phyloP scores from a whole-genome alignment of 2,329 filamentous ascomycete species.

The Lasiodiplodia gonubiensis region DNA sequence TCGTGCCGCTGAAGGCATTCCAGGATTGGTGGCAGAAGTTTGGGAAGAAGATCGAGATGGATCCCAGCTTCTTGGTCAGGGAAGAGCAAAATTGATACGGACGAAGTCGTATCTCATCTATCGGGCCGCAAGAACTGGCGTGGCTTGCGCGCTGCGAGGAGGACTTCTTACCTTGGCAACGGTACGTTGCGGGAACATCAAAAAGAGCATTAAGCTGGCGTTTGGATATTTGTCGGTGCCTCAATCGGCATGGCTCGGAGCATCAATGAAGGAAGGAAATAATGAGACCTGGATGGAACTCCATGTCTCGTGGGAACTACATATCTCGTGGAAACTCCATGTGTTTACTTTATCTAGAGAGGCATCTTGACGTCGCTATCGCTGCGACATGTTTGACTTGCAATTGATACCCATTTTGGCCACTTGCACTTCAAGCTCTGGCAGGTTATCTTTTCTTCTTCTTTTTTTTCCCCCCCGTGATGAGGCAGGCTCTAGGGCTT shows the following conservation, averaged over 20 bases:
- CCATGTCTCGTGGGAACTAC: neutral
- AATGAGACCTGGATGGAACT: neutral
- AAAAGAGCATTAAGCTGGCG: neutral
- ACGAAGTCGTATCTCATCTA: neutral
- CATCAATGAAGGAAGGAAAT: neutral
- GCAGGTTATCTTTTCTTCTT: too few relatives aligned
- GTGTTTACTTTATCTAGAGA: neutral
- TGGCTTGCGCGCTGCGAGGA: neutral
- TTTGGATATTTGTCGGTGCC: neutral
- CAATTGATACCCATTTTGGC: neutral
- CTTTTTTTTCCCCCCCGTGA: too few relatives aligned
- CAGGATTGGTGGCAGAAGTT: constrained; percentile 99
- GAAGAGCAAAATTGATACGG: constrained; percentile 45
- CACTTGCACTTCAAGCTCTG: neutral
- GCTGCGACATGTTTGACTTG: neutral
- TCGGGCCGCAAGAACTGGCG: neutral
- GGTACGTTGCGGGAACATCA: neutral
- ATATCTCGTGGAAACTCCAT: neutral
- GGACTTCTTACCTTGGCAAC: neutral
- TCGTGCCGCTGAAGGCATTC: constrained; percentile 92
- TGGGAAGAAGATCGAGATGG: constrained; percentile 80
- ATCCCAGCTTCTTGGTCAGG: constrained; percentile 87
- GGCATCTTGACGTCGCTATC: neutral
- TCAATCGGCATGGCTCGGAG: neutral
- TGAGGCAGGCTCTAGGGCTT: too few relatives aligned